Conservation (phyloP, 176 grass and related monocot genomes). For the Raddia guianensis region DNA sequence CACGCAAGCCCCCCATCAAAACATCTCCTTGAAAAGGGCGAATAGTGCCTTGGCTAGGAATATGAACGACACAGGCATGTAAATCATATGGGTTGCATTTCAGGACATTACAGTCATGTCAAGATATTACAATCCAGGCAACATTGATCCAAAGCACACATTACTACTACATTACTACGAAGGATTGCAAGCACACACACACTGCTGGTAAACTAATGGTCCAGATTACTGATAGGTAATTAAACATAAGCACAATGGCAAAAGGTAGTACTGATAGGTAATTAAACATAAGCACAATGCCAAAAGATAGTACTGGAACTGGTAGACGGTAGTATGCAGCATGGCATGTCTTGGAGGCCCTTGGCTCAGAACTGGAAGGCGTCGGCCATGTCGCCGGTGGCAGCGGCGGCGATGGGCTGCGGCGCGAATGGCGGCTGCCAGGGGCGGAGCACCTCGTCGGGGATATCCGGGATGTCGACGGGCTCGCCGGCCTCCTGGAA, state of each 20-base stretch:
- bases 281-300: neutral
- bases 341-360: neutral
- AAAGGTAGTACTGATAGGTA: neutral
- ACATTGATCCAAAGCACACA: neutral
- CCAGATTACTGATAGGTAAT: conserved; percentile 28
- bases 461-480: conserved; percentile 71
- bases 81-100: neutral
- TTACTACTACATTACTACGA: neutral
- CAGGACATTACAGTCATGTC: neutral
- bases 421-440: conserved; percentile 60
- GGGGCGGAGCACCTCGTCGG: conserved; percentile 58
- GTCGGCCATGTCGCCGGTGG: neutral
- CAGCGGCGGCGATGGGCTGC: conserved; percentile 37
- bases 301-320: neutral
- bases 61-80: no score
- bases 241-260: conserved; percentile 27
- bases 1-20: neutral
- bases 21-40: neutral
- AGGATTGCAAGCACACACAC: neutral
- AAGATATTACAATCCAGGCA: neutral
- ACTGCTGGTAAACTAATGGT: neutral
- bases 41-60: neutral
- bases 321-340: neutral
- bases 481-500: conserved; percentile 56
- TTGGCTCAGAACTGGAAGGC: conserved; percentile 50